Evolutionary conservation across 225 moss, liverwort and hornwort species (phyloP).

Genomic region (Straminergon stramineum): DNA sequence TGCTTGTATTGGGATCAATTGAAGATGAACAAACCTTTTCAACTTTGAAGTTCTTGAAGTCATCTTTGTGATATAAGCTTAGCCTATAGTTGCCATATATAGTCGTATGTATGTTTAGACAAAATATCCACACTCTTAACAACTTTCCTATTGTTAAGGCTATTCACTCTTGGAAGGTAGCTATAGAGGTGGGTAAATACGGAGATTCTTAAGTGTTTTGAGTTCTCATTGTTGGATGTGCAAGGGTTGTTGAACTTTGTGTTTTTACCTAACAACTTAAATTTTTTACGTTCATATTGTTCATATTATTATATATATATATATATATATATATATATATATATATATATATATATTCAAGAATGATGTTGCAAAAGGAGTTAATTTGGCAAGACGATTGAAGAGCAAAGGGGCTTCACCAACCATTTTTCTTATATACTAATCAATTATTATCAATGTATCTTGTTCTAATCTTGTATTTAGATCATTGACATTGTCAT

Average conservation of each 20-base stretch:
- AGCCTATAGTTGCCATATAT: too few species aligned
- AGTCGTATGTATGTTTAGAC: neutral
- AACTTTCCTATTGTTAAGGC: neutral
- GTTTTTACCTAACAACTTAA: too few species aligned
- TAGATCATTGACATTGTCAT: neutral
- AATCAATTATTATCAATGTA: neutral
- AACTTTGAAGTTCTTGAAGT: too few species aligned
- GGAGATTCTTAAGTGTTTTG: neutral
- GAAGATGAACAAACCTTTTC: neutral
- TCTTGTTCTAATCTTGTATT: neutral
- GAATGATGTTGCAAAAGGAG: neutral
- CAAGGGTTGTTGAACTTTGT: neutral
- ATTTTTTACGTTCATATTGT: too few species aligned
- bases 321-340: too few species aligned
- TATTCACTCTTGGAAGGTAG: neutral
- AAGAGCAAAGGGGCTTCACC: accelerated
- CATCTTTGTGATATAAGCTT: too few species aligned
- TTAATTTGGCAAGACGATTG: neutral
- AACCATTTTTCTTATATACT: neutral
- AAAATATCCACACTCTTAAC: neutral
- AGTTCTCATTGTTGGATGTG: neutral
- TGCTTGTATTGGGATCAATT: too few species aligned
- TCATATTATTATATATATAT: too few species aligned
- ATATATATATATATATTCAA: neutral
- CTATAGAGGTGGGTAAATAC: neutral